Evolutionary conservation across 2,329 filamentous ascomycete genomes (phyloP), one percentile per base, ranked within the genome.

Genomic region (Coniella vitis): DNA sequence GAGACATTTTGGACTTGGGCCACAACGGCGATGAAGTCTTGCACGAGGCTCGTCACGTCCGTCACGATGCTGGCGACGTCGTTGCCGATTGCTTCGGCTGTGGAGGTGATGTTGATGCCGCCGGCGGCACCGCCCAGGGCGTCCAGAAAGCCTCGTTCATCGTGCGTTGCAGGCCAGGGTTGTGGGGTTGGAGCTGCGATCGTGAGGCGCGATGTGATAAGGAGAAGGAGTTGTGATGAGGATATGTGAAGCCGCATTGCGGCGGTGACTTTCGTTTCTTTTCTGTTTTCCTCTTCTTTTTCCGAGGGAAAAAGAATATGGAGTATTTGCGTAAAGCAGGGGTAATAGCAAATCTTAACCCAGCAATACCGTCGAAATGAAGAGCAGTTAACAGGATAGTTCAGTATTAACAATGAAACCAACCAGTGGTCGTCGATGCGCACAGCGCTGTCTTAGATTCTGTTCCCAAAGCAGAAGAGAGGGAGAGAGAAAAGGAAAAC

Each of bases 1-100:
- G 49, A 48, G 3, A 45, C 45, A 10, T 52, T 52, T 14, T 48
- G 17, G 3, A 52, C n/a, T 7, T 45, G 39, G 21, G 40, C 38
- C 19, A 52, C 20, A 19, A 44, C 49, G 21, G 40, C 29, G 12
- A 42, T 36, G 12, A 52, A 52, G 17, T 35, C 29, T 12, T 40
- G 29, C 13, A 52, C 17, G 17, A 52, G 32, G 4, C 35, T 40
- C 10, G 22, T 25, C 13, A 40, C 47, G 45, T 52, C 49, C 29
- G 38, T 43, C 20, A 52, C 31, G 12, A 48, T 29, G 2, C 48
- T 41, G 16, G 35, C 20, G 25, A 48, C 32, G 20, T 46, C 45
- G 13, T 31, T 37, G 36, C 36, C 25, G 25, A 29, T 29, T 29
- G 25, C 25, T 29, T 29, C 25, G 10, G 25, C 25, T 5, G 25